Evolutionary conservation across 1,139 yeast genomes (phyloP), one percentile per base, ranked within the genome.

Genomic region (Hemisphaericaspora xylofermentans): DNA sequence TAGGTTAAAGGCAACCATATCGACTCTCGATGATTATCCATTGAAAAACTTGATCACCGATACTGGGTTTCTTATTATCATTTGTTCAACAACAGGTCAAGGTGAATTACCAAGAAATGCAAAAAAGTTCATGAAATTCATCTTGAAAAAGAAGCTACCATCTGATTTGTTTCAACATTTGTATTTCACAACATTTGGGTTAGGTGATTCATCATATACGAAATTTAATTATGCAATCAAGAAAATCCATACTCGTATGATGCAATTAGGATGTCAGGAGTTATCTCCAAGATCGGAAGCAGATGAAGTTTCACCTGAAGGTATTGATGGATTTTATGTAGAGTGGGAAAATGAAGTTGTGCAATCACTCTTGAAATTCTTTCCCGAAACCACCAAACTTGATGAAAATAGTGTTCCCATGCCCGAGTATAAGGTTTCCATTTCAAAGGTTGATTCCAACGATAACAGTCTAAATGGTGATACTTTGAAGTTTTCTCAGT

Each of bases 191-290:
- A 75, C 89, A 2, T 83, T 93, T 57, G 99, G 98, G 0, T 66
- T 94, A 2, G 99, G 99, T n/a, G 98, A 93, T 58, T 84, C 96
- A 0, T 84, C 95, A 1, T 93, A 93, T 57, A 85, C 95, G 3
- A 78, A 84, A 51, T 91, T 80, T 64, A 93, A 93, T 61, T 83
- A 83, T 73, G 96, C 96, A 10, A 78, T 86, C 28, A 77, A 84
- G 46, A 91, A 93, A 57, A 60, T 94, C 14, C 96, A 91, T 55
- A 74, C 82, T 9, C 71, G 99, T 44, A 58, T 93, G 31, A 54
- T 70, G 21, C 97, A 91, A 61, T 66, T 94, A 16, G 98, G 98
- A 0, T 96, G 94, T 4, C 50, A 51, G 0, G 95, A 85, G 52
- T 63, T 88, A 14, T 73, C 84, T 40, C 74, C 76, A 6, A 68